Evolutionary conservation across 2,329 filamentous ascomycete genomes (phyloP).

Genomic region (Ophioceras dolichostomum): DNA sequence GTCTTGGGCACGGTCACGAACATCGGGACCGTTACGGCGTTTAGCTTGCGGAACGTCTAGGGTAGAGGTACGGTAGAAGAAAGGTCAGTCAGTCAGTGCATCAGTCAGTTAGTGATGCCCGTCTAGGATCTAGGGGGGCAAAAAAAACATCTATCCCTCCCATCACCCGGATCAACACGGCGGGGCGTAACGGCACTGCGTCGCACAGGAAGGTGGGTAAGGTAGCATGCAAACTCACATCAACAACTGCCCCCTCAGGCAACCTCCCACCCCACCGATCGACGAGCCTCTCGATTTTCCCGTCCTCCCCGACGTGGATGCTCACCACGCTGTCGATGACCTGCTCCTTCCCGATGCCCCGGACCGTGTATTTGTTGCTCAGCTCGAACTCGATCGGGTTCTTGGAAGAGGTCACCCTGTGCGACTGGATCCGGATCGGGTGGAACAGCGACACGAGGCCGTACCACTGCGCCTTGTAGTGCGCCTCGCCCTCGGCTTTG

Average conservation of each 20-base stretch:
- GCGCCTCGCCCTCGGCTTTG: constrained; percentile 39
- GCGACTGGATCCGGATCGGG: constrained; percentile 41
- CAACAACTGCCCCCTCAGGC: constrained; percentile 19
- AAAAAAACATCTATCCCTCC: neutral
- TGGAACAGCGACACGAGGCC: constrained; percentile 45
- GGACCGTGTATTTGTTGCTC: constrained; percentile 22
- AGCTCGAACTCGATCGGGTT: constrained; percentile 47
- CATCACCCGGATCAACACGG: neutral
- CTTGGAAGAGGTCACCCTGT: constrained; percentile 38
- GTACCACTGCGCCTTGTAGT: constrained; percentile 39
- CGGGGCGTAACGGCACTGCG: neutral
- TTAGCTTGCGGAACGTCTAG: constrained; percentile 21
- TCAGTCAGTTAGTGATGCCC: no score
- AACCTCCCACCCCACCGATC: constrained; percentile 23
- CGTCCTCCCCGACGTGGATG: constrained; percentile 16
- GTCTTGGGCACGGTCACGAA: constrained; percentile 21
- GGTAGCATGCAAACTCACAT: constrained; percentile 20
- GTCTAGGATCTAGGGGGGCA: no score
- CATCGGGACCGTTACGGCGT: constrained; percentile 20
- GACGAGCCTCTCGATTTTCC: constrained; percentile 21
- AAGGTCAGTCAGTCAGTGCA: no score
- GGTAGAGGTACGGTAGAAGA: no score
- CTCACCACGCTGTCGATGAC: constrained; percentile 17
- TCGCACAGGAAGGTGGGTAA: neutral
- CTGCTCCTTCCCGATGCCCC: constrained; percentile 18